These are phyloP conservation scores for Rhododendron ferrugineum DNA, from an alignment of 148 eudicot genomes.

Conservation along the genomic window DNA sequence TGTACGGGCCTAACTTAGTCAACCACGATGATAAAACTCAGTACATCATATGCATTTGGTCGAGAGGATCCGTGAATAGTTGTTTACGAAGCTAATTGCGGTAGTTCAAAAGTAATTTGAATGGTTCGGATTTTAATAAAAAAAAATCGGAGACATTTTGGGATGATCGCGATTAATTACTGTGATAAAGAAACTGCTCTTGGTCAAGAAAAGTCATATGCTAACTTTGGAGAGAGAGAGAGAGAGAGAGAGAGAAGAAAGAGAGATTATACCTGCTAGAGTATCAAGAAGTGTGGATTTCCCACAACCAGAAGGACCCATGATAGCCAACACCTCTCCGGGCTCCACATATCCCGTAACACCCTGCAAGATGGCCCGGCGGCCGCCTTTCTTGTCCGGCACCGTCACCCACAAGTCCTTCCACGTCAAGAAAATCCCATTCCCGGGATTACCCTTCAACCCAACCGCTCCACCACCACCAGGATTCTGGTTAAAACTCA, in stretches of 20 bases:
- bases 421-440: constrained; percentile 40
- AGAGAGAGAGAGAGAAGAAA: too few relatives aligned
- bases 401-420: constrained; percentile 39
- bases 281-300: constrained; percentile 55
- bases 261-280: constrained; percentile 28
- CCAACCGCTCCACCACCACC: neutral
- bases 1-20: too few relatives aligned
- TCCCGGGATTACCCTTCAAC: neutral
- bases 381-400: constrained; percentile 16
- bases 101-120: too few relatives aligned
- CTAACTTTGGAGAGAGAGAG: too few relatives aligned
- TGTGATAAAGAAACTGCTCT: too few relatives aligned
- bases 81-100: too few relatives aligned
- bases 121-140: too few relatives aligned
- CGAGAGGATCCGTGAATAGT: too few relatives aligned
- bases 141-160: rapidly evolving
- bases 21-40: too few relatives aligned
- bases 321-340: constrained; percentile 43
- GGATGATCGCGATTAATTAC: too few relatives aligned
- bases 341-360: constrained; percentile 38
- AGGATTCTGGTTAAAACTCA: neutral
- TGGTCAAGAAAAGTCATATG: too few relatives aligned
- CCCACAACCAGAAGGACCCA: constrained; percentile 65
- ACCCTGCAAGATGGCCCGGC: constrained; percentile 26
- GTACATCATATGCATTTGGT: too few relatives aligned